A percentile compares a stretch with the other conserved stretches of the same genome.
Evolutionary conservation across 139 green algal genomes (phyloP).

Genomic region (Chlorella sp.): DNA sequence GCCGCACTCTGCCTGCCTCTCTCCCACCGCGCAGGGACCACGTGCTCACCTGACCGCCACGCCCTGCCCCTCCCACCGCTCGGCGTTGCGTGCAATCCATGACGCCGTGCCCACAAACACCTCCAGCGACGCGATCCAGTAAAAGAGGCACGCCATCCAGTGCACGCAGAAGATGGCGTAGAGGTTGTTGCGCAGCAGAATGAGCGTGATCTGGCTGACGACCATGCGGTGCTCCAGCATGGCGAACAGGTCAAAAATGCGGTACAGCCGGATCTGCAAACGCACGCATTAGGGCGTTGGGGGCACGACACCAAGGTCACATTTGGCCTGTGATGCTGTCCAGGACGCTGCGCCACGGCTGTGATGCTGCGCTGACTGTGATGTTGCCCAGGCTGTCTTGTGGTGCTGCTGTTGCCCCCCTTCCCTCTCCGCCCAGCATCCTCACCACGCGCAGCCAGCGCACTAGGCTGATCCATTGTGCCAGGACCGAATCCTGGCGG

Average conservation of each 20-base stretch:
- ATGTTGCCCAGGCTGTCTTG: no score
- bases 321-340: no score
- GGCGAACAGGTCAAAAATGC: conserved; percentile 25
- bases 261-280: conserved; percentile 22
- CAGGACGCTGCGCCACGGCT: no score
- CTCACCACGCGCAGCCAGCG: conserved; percentile 5
- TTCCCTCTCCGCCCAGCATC: background rate
- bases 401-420: background rate
- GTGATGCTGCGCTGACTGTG: no score
- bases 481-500: background rate
- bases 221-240: conserved; percentile 27
- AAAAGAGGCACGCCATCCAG: conserved; percentile 7
- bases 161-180: background rate
- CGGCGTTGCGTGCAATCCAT: background rate
- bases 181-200: background rate
- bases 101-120: background rate
- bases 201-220: conserved; percentile 2
- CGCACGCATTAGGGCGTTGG: no score
- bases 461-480: background rate
- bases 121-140: background rate
- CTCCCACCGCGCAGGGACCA: no score
- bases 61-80: conserved; percentile 8
- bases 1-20: no score
- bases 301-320: no score
- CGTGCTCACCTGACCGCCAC: conserved; percentile 3